phyloP scores from a whole-genome alignment of 768 basidiomycete species.

The Leccinum disarticulatum region DNA sequence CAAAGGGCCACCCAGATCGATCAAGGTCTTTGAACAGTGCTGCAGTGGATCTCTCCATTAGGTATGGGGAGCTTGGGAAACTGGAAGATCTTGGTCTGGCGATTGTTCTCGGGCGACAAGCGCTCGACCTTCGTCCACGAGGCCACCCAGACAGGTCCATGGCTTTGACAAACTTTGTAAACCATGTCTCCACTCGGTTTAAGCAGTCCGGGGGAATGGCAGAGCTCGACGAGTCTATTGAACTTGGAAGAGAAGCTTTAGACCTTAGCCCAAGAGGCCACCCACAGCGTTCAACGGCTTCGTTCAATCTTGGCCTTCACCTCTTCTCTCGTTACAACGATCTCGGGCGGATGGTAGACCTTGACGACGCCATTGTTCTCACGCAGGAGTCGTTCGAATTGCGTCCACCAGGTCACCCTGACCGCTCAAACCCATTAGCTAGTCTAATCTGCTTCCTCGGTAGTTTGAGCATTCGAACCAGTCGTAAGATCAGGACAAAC shows the following conservation, averaged over 20 bases:
- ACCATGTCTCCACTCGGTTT: not conserved
- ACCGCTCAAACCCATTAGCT: not conserved
- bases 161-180: not conserved
- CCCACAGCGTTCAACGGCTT: not conserved
- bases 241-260: not conserved
- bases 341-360: not conserved
- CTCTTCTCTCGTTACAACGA: not conserved
- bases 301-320: not conserved
- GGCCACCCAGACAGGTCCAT: not conserved
- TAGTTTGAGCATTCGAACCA: not conserved
- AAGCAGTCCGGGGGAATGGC: not conserved
- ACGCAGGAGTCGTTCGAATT: not conserved
- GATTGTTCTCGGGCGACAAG: not conserved
- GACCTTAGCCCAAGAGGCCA: not conserved
- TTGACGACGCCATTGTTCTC: not conserved
- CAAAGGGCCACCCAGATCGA: not conserved
- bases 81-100: not conserved
- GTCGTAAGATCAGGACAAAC: not conserved
- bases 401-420: not conserved
- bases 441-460: not conserved
- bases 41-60: not conserved
- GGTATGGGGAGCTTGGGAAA: not conserved
- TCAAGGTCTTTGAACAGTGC: not conserved
- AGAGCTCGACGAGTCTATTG: not conserved
- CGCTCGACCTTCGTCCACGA: not conserved